Evolutionary conservation across 768 basidiomycete genomes (phyloP), one percentile per base, ranked within the genome.

Genomic region (Gloeostereum incarnatum): DNA sequence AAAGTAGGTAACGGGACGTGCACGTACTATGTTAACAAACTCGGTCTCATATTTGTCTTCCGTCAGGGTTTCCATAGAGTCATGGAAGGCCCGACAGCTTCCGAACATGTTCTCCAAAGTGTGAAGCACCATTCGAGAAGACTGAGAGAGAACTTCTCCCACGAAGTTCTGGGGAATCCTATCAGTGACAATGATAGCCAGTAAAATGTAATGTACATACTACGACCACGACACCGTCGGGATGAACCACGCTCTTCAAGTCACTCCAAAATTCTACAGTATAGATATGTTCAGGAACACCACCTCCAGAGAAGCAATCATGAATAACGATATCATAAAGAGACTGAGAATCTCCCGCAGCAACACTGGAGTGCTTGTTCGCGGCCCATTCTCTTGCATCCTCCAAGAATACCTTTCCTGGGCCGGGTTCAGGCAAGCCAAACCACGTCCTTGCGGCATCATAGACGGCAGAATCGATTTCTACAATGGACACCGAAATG

Each of bases 301-400:
- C 78, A 3, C 94, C 94, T 6, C 93, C 94, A 6, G 91, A 90
- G 55, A 96, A 97, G 51, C 87, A 88, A 49, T 94, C 93, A 47
- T 97, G 94, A 0, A 94, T 64, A 27, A 91, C 73, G 44, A 82
- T 67, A 47, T 87, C 82, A 51, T 75, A 89, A 14, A 61, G 59
- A 29, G 50, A 45, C 19, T 50, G 44, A 13, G 13, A 14, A n/a
- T 54, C 47, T 22, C 57, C 54, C 17, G 51, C 47, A 4, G 52
- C 53, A 6, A 56, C 36, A 17, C 41, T 50, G 19, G 46, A 51
- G 14, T 52, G 52, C 37, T 66, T 67, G 33, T 63, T 57, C 6
- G 68, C 58, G n/a, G 81, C 72, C 77, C 83, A 91, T 9, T 48
- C 44, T 20, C 82, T 69, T 4, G 88, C 93, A 49, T 96, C 91